Conservation (phyloP, 2,329 filamentous ascomycete species). For the Alternaria postmessia region DNA sequence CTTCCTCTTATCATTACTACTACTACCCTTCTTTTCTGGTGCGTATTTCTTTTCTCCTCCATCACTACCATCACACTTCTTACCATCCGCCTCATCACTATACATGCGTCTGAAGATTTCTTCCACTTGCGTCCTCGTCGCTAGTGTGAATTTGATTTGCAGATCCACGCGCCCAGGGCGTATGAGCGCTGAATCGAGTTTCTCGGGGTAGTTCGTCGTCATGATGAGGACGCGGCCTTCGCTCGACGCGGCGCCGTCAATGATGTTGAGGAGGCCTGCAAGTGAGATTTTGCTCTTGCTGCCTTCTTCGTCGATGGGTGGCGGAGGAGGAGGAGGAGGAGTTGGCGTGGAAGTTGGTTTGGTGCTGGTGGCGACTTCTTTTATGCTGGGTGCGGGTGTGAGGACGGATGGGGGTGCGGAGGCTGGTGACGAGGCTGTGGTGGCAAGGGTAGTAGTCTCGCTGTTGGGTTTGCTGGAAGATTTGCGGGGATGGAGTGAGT, state of each 20-base stretch:
- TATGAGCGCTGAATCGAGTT: constrained; percentile 62
- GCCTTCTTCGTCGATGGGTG: background rate
- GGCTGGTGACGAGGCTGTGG: background rate
- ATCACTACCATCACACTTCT: background rate
- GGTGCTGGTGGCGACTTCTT: background rate
- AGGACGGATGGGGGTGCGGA: background rate
- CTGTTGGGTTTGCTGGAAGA: background rate
- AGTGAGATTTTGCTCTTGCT: constrained; percentile 69
- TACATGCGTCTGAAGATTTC: constrained; percentile 36
- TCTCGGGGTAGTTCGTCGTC: constrained; percentile 38
- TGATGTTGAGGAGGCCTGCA: constrained; percentile 81
- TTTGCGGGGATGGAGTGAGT: background rate
- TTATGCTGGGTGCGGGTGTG: background rate
- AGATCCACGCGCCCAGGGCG: constrained; percentile 69
- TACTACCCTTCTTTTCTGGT: background rate
- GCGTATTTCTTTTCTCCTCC: background rate
- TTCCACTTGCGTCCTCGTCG: constrained; percentile 12
- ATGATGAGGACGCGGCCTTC: constrained; percentile 60
- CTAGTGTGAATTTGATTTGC: constrained; percentile 32
- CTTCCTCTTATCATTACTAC: no score
- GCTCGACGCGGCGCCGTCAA: constrained; percentile 81
- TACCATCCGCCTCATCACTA: constrained; percentile 3
- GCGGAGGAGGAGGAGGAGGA: background rate
- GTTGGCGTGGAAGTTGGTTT: background rate
- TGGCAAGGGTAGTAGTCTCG: constrained; percentile 10